Conservation (phyloP, 169 alveolate species). For the Plasmodium gallinaceum region DNA sequence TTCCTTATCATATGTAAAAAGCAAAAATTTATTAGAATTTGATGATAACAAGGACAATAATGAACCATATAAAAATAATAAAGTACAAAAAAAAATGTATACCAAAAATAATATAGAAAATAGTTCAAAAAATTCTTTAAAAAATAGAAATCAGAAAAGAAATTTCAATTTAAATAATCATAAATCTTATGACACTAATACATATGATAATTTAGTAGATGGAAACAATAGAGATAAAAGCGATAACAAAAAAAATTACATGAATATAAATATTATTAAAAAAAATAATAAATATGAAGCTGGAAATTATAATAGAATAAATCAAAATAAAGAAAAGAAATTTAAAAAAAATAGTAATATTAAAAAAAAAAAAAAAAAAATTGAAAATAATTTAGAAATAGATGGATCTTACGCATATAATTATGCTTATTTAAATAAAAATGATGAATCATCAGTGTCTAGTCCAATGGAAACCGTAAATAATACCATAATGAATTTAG, state of each 20-base stretch:
- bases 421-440: conserved; percentile 54
- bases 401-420: conserved; percentile 75
- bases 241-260: background rate
- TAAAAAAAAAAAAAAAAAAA: background rate
- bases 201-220: conserved; percentile 1
- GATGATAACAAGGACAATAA: conserved; percentile 20
- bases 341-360: background rate
- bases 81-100: conserved; percentile 6
- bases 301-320: background rate
- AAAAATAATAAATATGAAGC: conserved; percentile 15
- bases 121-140: background rate
- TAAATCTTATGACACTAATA: background rate
- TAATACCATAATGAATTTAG: conserved; percentile 70
- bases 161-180: background rate
- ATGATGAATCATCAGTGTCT: conserved; percentile 38
- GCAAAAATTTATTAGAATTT: background rate
- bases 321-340: conserved; percentile 1
- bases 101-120: background rate
- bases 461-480: conserved; percentile 38
- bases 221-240: background rate
- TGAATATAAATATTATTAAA: background rate
- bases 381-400: conserved; percentile 3
- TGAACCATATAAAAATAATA: background rate
- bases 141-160: background rate
- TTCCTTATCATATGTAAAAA: background rate